These are phyloP conservation scores for Tylopilus rubrobrunneus DNA, from an alignment of 768 basidiomycete species.

Conservation along the genomic window DNA sequence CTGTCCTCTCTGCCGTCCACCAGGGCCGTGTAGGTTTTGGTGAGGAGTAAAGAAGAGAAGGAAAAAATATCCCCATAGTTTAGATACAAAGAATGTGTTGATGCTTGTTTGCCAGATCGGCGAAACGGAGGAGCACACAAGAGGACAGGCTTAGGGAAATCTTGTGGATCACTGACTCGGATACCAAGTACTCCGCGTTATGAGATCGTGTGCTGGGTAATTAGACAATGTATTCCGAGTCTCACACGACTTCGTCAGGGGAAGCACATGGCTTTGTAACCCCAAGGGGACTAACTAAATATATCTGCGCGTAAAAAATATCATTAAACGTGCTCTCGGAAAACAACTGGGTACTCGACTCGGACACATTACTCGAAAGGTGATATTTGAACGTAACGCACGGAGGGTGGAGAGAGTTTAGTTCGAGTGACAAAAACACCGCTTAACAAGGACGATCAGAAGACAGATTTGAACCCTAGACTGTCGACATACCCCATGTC, in stretches of 20 bases:
- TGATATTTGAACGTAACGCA: too few relatives aligned
- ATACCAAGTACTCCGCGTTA: too few relatives aligned
- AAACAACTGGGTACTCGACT: too few relatives aligned
- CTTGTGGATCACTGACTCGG: too few relatives aligned
- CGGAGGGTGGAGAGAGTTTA: too few relatives aligned
- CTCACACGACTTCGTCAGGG: not conserved
- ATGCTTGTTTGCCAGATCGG: slow-evolving; percentile 17
- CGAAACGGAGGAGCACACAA: too few relatives aligned
- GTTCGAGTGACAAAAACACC: too few relatives aligned
- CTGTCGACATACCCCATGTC: too few relatives aligned
- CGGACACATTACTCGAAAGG: too few relatives aligned
- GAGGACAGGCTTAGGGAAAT: slow-evolving; percentile 9
- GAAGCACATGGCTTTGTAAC: not conserved
- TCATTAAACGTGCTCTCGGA: not conserved
- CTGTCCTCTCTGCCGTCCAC: slow-evolving; percentile 49
- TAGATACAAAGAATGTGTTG: slow-evolving; percentile 18
- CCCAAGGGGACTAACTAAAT: not conserved
- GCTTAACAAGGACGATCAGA: too few relatives aligned
- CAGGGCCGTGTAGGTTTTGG: slow-evolving; percentile 38
- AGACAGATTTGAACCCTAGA: too few relatives aligned
- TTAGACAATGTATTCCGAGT: not conserved
- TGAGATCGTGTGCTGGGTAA: too few relatives aligned
- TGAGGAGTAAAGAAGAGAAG: slow-evolving; percentile 46
- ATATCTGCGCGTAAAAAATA: not conserved
- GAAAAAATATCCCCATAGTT: slow-evolving; percentile 12